Conservation (phyloP, 257 asterid species). For the Solanum neorickii region DNA sequence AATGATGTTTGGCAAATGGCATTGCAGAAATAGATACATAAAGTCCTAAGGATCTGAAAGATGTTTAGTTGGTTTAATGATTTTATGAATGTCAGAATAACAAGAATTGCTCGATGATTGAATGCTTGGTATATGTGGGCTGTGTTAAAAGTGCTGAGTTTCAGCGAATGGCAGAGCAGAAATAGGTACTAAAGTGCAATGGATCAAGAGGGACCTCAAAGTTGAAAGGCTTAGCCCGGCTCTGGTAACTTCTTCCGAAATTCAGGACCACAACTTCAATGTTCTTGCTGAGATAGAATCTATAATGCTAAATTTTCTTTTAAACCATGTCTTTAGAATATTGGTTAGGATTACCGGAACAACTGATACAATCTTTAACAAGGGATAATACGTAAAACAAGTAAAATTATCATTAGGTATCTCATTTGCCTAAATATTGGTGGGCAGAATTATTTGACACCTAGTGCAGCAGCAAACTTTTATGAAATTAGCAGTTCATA, state of each 20-base stretch:
- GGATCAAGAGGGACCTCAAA: background rate
- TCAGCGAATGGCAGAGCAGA: conserved; percentile 3
- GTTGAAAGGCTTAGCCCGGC: background rate
- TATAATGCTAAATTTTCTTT: background rate
- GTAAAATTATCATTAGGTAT: background rate
- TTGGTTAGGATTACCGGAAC: background rate
- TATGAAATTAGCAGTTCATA: background rate
- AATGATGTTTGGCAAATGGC: background rate
- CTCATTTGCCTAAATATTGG: background rate
- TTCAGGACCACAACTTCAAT: background rate
- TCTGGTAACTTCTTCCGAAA: background rate
- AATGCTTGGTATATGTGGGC: background rate
- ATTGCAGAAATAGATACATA: background rate
- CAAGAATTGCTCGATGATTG: background rate
- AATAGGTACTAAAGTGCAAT: background rate
- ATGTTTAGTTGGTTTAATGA: background rate
- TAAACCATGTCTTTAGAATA: background rate
- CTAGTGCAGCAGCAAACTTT: background rate
- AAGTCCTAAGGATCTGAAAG: background rate
- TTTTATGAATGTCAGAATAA: background rate
- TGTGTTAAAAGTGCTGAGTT: background rate
- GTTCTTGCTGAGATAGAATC: background rate
- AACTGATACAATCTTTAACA: background rate
- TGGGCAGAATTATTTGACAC: background rate
- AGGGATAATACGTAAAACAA: background rate